Evolutionary conservation across 805 yeast species (phyloP), one percentile per base, ranked within the genome.

Genomic region (Lipomyces orientalis): DNA sequence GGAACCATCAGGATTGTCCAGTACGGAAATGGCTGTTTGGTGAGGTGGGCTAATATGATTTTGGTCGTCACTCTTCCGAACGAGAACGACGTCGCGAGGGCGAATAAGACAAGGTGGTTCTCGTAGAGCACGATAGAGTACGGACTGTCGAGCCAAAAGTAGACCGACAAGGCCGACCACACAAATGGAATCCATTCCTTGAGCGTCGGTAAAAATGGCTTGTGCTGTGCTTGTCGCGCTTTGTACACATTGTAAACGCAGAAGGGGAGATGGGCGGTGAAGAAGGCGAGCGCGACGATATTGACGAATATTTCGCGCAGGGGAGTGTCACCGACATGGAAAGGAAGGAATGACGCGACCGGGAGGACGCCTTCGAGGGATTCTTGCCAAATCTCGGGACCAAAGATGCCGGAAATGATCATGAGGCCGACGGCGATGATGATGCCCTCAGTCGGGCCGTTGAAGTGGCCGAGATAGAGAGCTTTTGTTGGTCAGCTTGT

Each of bases 361-460:
- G 70, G 49, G 39, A 64, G 37, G 25, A 87, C 66, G 3, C 76
- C 79, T 49, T 82, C 76, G 25, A 87, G 74, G 49, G 80, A 78
- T 22, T 73, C 71, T 62, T 82, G 81, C 95, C 96, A 93, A 59
- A 86, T 76, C 2, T 82, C 84, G 2, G 91, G 88, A 2, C 98
- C 97, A 65, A 80, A 79, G 54, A 88, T 64, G 1, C 92, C 97
- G 0, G 97, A 88, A 19, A 85, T 61, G 5, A 86, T 66, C 79
- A 87, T 93, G 37, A 88, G 81, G 0, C 72, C 75, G 35, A 86
- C 80, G 58, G 93, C 85, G 77, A 90, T 83, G 68, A 93, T 75
- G 39, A 94, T 90, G 4, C 98, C 99, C 79, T 95, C 98, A 6
- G 95, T 97, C 0, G 99, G 99, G 0, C 98, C 99, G 54, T 96